Conservation (phyloP, 495 filamentous ascomycete species). For the Poronia punctata region DNA sequence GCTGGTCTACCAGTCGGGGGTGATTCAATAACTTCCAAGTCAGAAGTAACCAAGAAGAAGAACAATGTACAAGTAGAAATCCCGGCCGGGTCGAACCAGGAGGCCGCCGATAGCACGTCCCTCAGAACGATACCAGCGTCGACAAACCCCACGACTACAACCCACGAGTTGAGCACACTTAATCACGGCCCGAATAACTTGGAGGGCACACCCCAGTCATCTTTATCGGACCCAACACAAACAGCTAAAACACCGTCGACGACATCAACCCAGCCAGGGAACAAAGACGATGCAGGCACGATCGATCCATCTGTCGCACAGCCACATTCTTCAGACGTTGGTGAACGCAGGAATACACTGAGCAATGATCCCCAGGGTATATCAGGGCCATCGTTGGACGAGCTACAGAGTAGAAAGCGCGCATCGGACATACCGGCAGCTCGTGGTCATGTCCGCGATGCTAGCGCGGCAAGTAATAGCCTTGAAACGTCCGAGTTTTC, state of each 20-base stretch:
- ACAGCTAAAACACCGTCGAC: no score
- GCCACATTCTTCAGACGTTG: background rate
- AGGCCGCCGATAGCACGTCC: background rate
- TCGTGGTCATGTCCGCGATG: constrained; percentile 21
- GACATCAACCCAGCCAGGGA: background rate
- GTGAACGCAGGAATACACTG: constrained; percentile 12
- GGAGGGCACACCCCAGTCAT: no score
- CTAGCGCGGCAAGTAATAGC: constrained; percentile 19
- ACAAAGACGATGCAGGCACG: background rate
- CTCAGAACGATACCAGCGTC: background rate
- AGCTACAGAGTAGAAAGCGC: constrained; percentile 21
- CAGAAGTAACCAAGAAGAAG: background rate
- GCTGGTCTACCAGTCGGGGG: constrained; percentile 2
- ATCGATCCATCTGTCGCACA: background rate
- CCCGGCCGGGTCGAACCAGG: background rate
- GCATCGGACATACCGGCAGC: constrained; percentile 13
- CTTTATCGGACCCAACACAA: no score
- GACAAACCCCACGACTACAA: background rate
- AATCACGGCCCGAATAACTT: no score
- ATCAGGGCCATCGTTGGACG: constrained; percentile 21
- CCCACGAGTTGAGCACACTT: background rate
- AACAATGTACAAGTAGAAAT: constrained; percentile 1
- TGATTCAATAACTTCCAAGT: background rate
- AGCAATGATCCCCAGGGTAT: constrained; percentile 21
- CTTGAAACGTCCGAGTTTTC: constrained; percentile 73